Percentiles rank a stretch among this genome's conserved stretches.
Evolutionary conservation across 129 eudicot species (phyloP).

Genomic region (Logfia minima): DNA sequence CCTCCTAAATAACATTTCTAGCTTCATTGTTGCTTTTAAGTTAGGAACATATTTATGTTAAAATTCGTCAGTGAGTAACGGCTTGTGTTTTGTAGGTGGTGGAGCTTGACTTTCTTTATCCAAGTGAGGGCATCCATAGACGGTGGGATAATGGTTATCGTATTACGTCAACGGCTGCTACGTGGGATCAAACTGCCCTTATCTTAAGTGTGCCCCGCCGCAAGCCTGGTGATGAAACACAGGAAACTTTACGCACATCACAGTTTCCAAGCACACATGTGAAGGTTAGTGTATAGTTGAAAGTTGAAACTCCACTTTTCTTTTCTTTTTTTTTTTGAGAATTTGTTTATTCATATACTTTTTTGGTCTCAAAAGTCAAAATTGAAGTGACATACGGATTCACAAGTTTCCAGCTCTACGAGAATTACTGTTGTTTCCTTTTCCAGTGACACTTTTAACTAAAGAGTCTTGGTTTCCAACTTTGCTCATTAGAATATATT

Average conservation of each 20-base stretch:
- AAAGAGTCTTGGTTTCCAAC: neutral
- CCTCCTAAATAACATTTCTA: neutral
- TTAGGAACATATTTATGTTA: neutral
- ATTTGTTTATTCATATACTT: neutral
- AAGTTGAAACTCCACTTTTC: neutral
- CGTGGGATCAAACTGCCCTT: conserved; percentile 73
- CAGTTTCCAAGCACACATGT: conserved; percentile 87
- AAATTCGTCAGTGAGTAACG: neutral
- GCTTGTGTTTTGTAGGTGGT: conserved; percentile 30
- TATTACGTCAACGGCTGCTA: conserved; percentile 73
- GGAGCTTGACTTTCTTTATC: conserved; percentile 42
- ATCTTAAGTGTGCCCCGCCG: conserved; percentile 71
- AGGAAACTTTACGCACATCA: conserved; percentile 76
- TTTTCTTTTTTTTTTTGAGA: neutral
- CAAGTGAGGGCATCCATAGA: conserved; percentile 70
- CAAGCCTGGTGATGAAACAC: conserved; percentile 72
- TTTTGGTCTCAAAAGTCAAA: neutral
- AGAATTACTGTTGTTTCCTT: neutral
- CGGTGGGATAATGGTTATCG: conserved; percentile 77
- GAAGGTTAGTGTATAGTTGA: conserved; percentile 43
- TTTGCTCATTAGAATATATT: neutral
- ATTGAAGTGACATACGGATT: neutral
- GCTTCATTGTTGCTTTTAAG: neutral
- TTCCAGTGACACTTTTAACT: neutral
- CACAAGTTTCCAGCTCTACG: neutral